Evolutionary conservation across 1,284 basidiomycete genomes (phyloP), one percentile per base, ranked within the genome.

Genomic region (Pascua guehoae): DNA sequence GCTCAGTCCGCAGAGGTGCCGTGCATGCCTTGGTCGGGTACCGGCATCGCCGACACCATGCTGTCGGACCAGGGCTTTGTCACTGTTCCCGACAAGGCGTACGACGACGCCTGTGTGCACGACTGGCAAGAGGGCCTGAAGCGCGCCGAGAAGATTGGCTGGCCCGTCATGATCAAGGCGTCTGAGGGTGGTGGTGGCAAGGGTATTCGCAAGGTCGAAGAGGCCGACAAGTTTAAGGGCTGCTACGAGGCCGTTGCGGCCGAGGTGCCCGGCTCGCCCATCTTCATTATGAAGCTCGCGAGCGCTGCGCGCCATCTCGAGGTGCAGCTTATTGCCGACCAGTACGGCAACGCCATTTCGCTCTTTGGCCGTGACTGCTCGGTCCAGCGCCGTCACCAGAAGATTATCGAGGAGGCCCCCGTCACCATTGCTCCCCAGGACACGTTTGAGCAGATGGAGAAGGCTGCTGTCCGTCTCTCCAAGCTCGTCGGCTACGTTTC

Each of bases 201-300:
- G 78, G 96, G 96, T 80, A 98, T 98, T 61, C 83, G 93, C 55
- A 96, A 89, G 80, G 94, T 98, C 24, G 89, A 93, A 51, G 80
- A 81, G 49, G 80, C 87, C 3, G 88, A 92, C 47, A 85, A 85
- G 55, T 98, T 99, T 83, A 92, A 89, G 80, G 93, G 92, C 70
- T 86, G 91, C 60, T 95, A 88, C 80, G 84, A 89, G 69, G 96
- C 96, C 8, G 96, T 98, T 10, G 85, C 88, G 41, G 90, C 92
- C 70, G 96, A 99, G 79, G 95, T 99, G 65, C 94, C 94, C 71
- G 93, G 96, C 49, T 98, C 96, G 5, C 96, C 96, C 59, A 94
- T 99, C 69, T 98, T 99, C 79, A 91, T 99, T 80, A 98, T 98
- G 96, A 98, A 98, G 81, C 88, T 98, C 60, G 96, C 96, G 40